phyloP scores from a whole-genome alignment of 495 filamentous ascomycete species.

The Sabuloglossum arenarium region DNA sequence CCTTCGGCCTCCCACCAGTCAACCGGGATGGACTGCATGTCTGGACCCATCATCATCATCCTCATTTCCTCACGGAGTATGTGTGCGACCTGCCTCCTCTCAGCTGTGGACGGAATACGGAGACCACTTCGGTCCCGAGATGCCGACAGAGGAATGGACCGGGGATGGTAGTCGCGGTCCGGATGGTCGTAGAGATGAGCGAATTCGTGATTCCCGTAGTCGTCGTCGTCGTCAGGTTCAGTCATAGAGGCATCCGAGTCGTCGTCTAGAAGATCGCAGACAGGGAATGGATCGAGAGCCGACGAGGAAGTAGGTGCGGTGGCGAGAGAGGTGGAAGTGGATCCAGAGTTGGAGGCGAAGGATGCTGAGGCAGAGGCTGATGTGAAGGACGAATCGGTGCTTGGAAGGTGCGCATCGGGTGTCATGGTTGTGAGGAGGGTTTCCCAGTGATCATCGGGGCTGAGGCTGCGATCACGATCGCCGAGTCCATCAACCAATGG shows the following conservation, averaged over 20 bases:
- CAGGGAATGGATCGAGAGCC: background rate
- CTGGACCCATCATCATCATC: background rate
- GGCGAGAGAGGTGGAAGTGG: background rate
- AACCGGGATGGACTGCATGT: background rate
- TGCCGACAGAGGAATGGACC: background rate
- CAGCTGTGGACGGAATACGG: background rate
- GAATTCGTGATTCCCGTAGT: background rate
- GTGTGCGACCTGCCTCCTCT: background rate
- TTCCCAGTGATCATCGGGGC: conserved; percentile 63
- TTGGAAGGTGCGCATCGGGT: conserved; percentile 62
- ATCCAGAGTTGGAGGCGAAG: conserved; percentile 19
- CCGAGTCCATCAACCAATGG: conserved; percentile 49
- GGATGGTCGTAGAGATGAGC: background rate
- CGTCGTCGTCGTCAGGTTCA: background rate
- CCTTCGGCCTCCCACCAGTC: background rate
- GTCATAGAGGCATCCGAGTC: background rate
- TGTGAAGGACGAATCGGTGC: conserved; percentile 58
- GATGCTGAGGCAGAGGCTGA: conserved; percentile 36
- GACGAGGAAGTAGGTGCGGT: background rate
- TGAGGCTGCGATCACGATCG: conserved; percentile 62
- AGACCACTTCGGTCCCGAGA: background rate
- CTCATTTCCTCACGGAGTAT: background rate
- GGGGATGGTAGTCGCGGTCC: background rate
- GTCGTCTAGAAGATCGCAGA: background rate
- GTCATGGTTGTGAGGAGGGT: conserved; percentile 59